Percentiles rank a stretch among this genome's conserved stretches.
Conservation (phyloP, 164 flowering plant species). For the Magnolia changhungtana region DNA sequence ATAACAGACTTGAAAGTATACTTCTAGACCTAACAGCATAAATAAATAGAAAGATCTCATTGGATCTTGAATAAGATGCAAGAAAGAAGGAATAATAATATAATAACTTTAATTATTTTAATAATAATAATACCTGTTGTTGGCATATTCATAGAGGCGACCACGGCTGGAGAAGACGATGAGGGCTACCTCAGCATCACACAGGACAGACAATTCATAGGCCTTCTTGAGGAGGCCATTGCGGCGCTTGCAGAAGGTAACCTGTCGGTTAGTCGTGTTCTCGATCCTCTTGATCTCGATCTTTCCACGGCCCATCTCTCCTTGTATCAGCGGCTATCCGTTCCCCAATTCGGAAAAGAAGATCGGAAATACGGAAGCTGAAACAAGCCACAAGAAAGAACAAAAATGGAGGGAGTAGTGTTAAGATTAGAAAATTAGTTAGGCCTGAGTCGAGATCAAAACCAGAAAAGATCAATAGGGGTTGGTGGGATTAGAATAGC, state of each 20-base stretch:
- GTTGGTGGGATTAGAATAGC: slow-evolving; percentile 24
- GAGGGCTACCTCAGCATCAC: slow-evolving; percentile 78
- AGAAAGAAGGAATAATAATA: not conserved
- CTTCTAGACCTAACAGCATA: not conserved
- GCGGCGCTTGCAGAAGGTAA: slow-evolving; percentile 75
- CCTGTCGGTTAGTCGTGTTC: slow-evolving; percentile 79
- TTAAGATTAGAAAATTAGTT: not conserved
- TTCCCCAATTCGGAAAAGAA: slow-evolving; percentile 4
- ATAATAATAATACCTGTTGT: slow-evolving; percentile 48
- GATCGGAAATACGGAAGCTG: not conserved
- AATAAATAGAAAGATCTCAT: not conserved
- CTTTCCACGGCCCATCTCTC: slow-evolving; percentile 66
- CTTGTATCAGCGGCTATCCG: slow-evolving; percentile 20
- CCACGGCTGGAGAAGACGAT: slow-evolving; percentile 83
- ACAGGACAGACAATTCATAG: slow-evolving; percentile 72
- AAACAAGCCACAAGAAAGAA: not conserved
- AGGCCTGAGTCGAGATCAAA: not conserved
- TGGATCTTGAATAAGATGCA: not conserved
- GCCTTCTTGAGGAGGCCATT: slow-evolving; percentile 79
- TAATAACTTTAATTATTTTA: not conserved
- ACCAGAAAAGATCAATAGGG: slow-evolving; percentile 14
- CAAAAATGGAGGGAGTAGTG: not conserved
- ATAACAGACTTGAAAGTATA: not conserved
- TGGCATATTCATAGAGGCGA: slow-evolving; percentile 76
- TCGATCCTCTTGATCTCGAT: slow-evolving; percentile 84